phyloP scores from a whole-genome alignment of 2,329 filamentous ascomycete genomes.

The Dothideomycetes sp. region DNA sequence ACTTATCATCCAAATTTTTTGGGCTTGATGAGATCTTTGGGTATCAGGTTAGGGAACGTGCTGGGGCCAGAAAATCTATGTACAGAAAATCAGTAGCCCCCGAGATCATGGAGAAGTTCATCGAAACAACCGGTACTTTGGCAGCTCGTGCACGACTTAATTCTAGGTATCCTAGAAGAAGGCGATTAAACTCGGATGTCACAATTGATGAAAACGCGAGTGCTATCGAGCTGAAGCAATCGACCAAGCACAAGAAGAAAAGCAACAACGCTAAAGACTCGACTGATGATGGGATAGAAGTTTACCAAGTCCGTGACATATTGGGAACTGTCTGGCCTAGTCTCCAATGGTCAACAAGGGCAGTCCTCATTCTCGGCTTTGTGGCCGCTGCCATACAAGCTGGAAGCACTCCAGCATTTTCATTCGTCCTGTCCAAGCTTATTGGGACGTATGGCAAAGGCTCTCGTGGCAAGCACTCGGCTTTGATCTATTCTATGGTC shows the following conservation, averaged over 20 bases:
- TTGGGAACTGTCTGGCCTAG: slow-evolving; percentile 62
- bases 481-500: slow-evolving; percentile 58
- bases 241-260: background rate
- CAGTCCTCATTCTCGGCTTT: slow-evolving; percentile 52
- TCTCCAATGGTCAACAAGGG: slow-evolving; percentile 43
- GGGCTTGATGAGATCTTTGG: background rate
- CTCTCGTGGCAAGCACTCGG: slow-evolving; percentile 38
- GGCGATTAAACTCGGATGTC: slow-evolving; percentile 6
- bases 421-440: slow-evolving; percentile 64
- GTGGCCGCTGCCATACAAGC: slow-evolving; percentile 56
- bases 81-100: slow-evolving; percentile 7
- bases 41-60: background rate
- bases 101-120: slow-evolving; percentile 16
- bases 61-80: background rate
- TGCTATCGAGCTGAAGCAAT: slow-evolving; percentile 2
- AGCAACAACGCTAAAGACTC: background rate
- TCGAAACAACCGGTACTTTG: slow-evolving; percentile 17
- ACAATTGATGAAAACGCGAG: background rate
- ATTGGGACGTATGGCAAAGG: slow-evolving; percentile 58
- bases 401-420: slow-evolving; percentile 62
- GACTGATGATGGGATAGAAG: background rate
- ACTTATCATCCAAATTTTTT: background rate
- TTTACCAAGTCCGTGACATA: slow-evolving; percentile 41
- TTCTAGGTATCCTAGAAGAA: slow-evolving; percentile 2
- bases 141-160: slow-evolving; percentile 15